Percentiles rank a stretch among this genome's conserved stretches.
These are phyloP conservation scores for Chenopodium album DNA, from an alignment of 148 eudicot species.

Conservation along the genomic window DNA sequence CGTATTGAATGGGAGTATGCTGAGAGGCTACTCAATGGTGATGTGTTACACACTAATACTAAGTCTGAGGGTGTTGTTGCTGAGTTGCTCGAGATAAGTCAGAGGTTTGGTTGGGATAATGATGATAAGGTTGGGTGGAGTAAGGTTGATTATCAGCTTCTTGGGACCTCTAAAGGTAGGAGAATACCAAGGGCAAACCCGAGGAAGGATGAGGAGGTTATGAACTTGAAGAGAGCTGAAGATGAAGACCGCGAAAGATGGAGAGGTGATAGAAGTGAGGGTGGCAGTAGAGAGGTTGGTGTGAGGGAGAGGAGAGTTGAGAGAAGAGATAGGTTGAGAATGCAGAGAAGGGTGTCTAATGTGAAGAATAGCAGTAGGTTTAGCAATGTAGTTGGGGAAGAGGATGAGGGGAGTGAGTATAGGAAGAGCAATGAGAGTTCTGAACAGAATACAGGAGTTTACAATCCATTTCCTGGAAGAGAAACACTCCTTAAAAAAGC, in stretches of 20 bases:
- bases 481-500: constrained; percentile 50
- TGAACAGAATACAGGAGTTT: constrained; percentile 11
- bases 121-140: constrained; percentile 71
- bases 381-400: neutral
- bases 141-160: constrained; percentile 50
- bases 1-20: constrained; percentile 86
- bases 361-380: neutral
- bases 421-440: neutral
- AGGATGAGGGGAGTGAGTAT: neutral
- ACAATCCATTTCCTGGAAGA: constrained; percentile 69
- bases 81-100: constrained; percentile 55
- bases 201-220: neutral
- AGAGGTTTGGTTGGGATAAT: constrained; percentile 83
- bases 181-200: constrained; percentile 55
- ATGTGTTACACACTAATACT: constrained; percentile 8
- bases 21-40: constrained; percentile 48
- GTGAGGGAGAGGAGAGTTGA: constrained; percentile 35
- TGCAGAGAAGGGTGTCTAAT: constrained; percentile 30
- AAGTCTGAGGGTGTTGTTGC: constrained; percentile 28
- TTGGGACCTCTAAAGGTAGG: constrained; percentile 74
- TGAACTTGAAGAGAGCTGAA: constrained; percentile 7
- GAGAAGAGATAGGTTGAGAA: constrained; percentile 55
- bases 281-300: constrained; percentile 1
- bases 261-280: neutral
- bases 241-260: neutral